phyloP scores from a whole-genome alignment of 371 early-diverging fungal genomes.

The Zopfochytrium polystomum region DNA sequence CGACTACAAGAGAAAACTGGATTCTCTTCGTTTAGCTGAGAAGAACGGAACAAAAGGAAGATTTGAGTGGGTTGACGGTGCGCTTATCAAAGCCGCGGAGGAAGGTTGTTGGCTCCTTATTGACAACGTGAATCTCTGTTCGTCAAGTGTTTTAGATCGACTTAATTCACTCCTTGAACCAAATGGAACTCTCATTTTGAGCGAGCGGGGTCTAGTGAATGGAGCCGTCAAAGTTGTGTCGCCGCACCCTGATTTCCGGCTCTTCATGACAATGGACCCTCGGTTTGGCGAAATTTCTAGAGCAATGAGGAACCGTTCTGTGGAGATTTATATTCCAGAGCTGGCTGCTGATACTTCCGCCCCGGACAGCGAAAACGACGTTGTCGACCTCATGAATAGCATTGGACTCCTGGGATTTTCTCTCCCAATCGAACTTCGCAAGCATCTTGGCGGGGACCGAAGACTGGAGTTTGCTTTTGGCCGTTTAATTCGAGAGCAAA shows the following conservation, averaged over 20 bases:
- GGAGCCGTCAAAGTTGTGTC: slow-evolving; percentile 76
- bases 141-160: slow-evolving; percentile 92
- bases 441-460: neutral
- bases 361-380: neutral
- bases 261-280: slow-evolving; percentile 98
- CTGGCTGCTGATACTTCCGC: neutral
- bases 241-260: slow-evolving; percentile 94
- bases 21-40: neutral
- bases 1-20: neutral
- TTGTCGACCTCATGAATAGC: slow-evolving; percentile 9
- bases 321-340: slow-evolving; percentile 63
- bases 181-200: slow-evolving; percentile 82
- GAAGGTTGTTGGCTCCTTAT: slow-evolving; percentile 97
- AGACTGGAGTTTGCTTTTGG: slow-evolving; percentile 44
- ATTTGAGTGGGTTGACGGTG: slow-evolving; percentile 98
- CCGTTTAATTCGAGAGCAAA: slow-evolving; percentile 59
- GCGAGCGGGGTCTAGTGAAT: slow-evolving; percentile 80
- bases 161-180: slow-evolving; percentile 92
- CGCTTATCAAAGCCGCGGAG: slow-evolving; percentile 88
- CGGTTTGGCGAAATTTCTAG: slow-evolving; percentile 88
- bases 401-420: slow-evolving; percentile 11
- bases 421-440: neutral
- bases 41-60: slow-evolving; percentile 21
- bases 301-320: slow-evolving; percentile 96
- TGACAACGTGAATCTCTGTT: slow-evolving; percentile 98